Conservation (phyloP, 2,329 filamentous ascomycete genomes). For the Colletotrichum limetticola region DNA sequence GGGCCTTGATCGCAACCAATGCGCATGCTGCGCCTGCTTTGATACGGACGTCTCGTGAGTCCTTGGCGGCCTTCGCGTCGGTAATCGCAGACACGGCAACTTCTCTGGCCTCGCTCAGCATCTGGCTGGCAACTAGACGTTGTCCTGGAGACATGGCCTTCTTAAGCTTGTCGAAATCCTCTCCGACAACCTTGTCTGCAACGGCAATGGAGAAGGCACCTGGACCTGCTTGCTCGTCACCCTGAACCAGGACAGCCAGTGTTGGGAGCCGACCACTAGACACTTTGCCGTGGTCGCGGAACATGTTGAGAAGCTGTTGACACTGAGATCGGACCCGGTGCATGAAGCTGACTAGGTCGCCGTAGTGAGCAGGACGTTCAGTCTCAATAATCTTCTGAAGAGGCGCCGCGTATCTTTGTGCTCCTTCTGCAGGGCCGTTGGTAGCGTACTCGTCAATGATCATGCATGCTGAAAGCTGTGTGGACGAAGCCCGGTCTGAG, state of each 20-base stretch:
- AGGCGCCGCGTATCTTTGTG: conserved; percentile 69
- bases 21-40: conserved; percentile 88
- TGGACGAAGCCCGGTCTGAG: conserved; percentile 80
- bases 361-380: conserved; percentile 84
- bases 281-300: conserved; percentile 90
- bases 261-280: conserved; percentile 78
- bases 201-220: conserved; percentile 90
- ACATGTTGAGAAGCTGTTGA: conserved; percentile 88
- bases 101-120: conserved; percentile 80
- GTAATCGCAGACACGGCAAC: conserved; percentile 78
- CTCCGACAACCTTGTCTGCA: conserved; percentile 86
- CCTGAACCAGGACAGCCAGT: conserved; percentile 92
- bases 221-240: conserved; percentile 89
- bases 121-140: conserved; percentile 82
- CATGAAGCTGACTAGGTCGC: conserved; percentile 89
- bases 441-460: conserved; percentile 90
- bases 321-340: conserved; percentile 93
- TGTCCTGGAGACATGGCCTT: conserved; percentile 90
- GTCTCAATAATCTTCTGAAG: conserved; percentile 82
- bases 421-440: conserved; percentile 57
- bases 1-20: conserved; percentile 83
- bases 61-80: conserved; percentile 83
- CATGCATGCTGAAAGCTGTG: conserved; percentile 85
- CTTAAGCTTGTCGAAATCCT: conserved; percentile 89
- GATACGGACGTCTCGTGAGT: conserved; percentile 85